Evolutionary conservation across 129 eudicot species (phyloP), one percentile per base, ranked within the genome.

Genomic region (Flaveria brownii): DNA sequence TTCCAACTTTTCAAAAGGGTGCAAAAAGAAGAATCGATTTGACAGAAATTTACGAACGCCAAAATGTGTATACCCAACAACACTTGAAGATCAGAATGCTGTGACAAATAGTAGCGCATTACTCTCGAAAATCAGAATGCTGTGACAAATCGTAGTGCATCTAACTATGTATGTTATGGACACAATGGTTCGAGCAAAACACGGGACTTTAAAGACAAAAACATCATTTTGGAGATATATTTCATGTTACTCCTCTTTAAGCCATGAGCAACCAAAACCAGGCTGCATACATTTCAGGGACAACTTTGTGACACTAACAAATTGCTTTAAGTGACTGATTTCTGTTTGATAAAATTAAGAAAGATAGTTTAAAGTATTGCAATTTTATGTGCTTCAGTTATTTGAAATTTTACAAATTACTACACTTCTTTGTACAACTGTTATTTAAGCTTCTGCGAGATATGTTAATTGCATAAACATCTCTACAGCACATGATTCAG

Each of bases 401-500:
- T n/a, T 17, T 6, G 25, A 26, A 17, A 60, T 25, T 60, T 23
- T 60, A 25, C 67, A 11, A 2, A 18, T 62, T 30, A 18, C 11
- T 62, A 62, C 63, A 50, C 36, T 28, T 55, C 65, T 33, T 72
- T 18, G 18, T 55, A 52, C 66, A 71, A 52, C 28, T 28, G 16
- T 20, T 72, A 39, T 14, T 28, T 28, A 62, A 62, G 68, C 43
- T 30, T 62, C 43, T 18, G 77, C 30, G n/a, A 55, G 0, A 55
- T 50, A 33, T 36, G 20, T 36, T 72, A 28, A 30, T 2, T 5
- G 22, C 76, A 16, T 11, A 52, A 54, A 17, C 12, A 71, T 28
- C 47, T 57, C 75, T 51, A 71, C 45, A 51, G n/a, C 75, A 71
- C 75, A 70, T 30, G 10, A 7, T n/a, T 49, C 62, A 16, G 0